A percentile compares a stretch with the other conserved stretches of the same genome.
These are phyloP conservation scores for Eucalyptus rudis DNA, from an alignment of 345 rosid genomes.

Conservation along the genomic window DNA sequence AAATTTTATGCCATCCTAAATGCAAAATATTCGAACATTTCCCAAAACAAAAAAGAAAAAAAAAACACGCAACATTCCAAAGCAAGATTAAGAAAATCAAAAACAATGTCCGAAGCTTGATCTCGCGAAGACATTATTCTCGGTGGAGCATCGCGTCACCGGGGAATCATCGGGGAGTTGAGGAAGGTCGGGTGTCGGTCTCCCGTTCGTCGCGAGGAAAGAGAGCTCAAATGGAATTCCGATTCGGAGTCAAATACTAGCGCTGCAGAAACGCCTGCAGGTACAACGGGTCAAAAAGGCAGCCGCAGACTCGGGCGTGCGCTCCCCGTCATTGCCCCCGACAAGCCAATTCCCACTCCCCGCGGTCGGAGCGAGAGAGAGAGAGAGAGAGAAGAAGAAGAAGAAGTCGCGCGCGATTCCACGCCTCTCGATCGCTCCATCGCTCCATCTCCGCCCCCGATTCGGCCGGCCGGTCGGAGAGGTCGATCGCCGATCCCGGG, in stretches of 20 bases:
- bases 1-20: not conserved
- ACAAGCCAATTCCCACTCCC: not conserved
- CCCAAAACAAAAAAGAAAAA: too few relatives aligned
- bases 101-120: not conserved
- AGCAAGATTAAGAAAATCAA: not conserved
- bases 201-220: not conserved
- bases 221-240: not conserved
- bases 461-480: not conserved
- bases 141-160: not conserved
- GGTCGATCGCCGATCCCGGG: not conserved
- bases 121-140: not conserved
- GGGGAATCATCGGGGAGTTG: not conserved
- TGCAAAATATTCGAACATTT: not conserved
- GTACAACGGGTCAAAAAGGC: not conserved
- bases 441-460: not conserved
- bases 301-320: not conserved
- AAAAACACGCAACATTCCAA: too few relatives aligned
- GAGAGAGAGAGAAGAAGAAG: not conserved
- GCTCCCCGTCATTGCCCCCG: not conserved
- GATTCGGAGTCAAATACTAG: not conserved
- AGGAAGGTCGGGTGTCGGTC: not conserved
- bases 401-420: not conserved
- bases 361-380: not conserved
- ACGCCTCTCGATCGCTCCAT: not conserved
- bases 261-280: not conserved